Base-by-base conservation (phyloP, 805 yeast species). In the Scheffersomyces lignosus region DNA sequence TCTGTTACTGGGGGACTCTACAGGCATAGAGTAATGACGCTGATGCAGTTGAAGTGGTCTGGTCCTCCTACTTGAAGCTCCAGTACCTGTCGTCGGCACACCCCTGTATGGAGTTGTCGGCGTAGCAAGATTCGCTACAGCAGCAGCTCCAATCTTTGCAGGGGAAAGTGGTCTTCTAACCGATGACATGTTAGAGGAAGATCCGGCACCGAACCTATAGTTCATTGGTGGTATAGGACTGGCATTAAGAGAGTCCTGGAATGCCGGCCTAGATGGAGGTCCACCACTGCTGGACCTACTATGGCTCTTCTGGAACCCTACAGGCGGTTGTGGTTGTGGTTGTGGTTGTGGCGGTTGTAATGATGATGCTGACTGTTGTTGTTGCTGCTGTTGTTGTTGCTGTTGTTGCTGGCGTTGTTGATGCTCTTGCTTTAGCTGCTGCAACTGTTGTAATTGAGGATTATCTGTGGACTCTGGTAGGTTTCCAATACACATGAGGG, bases 131-230 rank as follows among this genome's bases (percentile, higher is more conserved):
- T 54, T 60, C 15, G 87, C 83, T 1, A 83, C 85, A 1, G 88
- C 87, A 15, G 73, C 75, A 1, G 88, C 88, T 1, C 90, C 90
- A 8, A 81, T 71, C 47, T 78, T 80, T 1, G 87, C 84, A 0
- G 89, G 89, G 1, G 87, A 80, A 20, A 73, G 56, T 13, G 82
- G 77, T 42, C 81, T 58, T 42, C 61, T 41, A 6, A 41, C 16
- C 6, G 37, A 12, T 17, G 17, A 10, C 12, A 27, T 35, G 31
- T 33, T 27, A 38, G 40, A 26, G 18, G 40, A 29, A 10, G 52
- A 33, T n/a, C 56, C 48, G 26, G 62, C 55, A n/a, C 71, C 70
- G 48, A 64, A 69, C 27, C 62, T 47, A 44, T 50, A 66, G 34
- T 58, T 61, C 16, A 57, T 40, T 2, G 72, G 72, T 4, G 69